Conservation (phyloP, 257 asterid genomes). For the Ehretia macrophylla region DNA sequence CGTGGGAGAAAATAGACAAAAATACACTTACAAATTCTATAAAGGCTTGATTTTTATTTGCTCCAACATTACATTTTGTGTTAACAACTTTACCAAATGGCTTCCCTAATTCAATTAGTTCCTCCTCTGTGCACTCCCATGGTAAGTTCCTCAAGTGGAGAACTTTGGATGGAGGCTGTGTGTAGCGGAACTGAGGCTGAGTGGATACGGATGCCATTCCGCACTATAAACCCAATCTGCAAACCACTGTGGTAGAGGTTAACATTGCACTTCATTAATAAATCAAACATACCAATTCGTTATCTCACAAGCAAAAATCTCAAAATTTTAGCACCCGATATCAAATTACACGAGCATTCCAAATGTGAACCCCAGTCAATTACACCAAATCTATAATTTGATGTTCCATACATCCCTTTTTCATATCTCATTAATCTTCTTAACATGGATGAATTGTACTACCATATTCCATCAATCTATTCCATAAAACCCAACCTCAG, state of each 20-base stretch:
- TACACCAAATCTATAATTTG: neutral
- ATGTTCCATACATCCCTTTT: no score
- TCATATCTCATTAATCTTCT: no score
- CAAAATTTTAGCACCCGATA: neutral
- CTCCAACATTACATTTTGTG: constrained; percentile 98
- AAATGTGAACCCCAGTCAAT: neutral
- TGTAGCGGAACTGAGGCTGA: constrained; percentile 94
- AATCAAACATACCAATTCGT: neutral
- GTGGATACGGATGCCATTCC: constrained; percentile 85
- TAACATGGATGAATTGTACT: no score
- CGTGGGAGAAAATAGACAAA: neutral
- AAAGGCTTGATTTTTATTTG: constrained; percentile 94
- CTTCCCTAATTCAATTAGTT: constrained; percentile 81
- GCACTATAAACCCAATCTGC: constrained; percentile 31
- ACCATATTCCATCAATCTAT: no score
- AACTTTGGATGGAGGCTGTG: constrained; percentile 97
- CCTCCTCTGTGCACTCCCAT: constrained; percentile 98
- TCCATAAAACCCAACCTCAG: no score
- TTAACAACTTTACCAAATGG: constrained; percentile 96
- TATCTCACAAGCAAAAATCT: neutral
- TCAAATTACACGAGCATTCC: neutral
- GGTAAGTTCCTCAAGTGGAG: constrained; percentile 94
- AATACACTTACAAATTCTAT: constrained; percentile 76
- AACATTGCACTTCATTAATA: neutral
- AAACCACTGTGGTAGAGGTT: neutral